Conservation (phyloP, 1,284 basidiomycete species). For the Ceratobasidium sp. region DNA sequence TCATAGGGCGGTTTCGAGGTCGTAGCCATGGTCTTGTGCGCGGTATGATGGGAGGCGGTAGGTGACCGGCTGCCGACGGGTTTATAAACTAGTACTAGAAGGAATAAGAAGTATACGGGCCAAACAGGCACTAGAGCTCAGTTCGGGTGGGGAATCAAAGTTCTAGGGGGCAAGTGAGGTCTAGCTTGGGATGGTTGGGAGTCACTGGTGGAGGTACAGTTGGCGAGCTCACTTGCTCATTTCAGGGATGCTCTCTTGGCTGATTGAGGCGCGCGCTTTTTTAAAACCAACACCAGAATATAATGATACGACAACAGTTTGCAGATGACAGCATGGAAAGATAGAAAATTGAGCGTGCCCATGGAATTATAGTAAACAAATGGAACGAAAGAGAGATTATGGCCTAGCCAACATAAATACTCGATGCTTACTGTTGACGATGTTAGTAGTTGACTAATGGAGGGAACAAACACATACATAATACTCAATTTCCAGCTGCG, state of each 20-base stretch:
- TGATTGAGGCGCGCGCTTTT: conserved; percentile 29
- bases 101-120: neutral
- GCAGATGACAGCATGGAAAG: conserved; percentile 20
- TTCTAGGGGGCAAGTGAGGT: conserved; percentile 11
- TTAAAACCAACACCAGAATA: conserved; percentile 7
- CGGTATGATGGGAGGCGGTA: neutral
- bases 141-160: neutral
- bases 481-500: conserved; percentile 55
- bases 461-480: conserved; percentile 48
- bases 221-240: conserved; percentile 36
- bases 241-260: conserved; percentile 11
- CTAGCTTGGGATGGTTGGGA: neutral
- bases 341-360: neutral
- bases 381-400: conserved; percentile 40
- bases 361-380: conserved; percentile 6
- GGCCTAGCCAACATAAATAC: conserved; percentile 28
- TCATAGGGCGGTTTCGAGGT: conserved; percentile 30
- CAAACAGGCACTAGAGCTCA: conserved; percentile 2
- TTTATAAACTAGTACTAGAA: conserved; percentile 6
- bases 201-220: conserved; percentile 6
- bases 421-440: conserved; percentile 18
- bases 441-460: neutral
- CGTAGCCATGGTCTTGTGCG: conserved; percentile 7
- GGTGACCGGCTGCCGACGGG: neutral
- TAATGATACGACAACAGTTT: conserved; percentile 27